These are phyloP conservation scores for Fusarium abutilonis DNA, from an alignment of 2,329 filamentous ascomycete genomes.

Conservation along the genomic window DNA sequence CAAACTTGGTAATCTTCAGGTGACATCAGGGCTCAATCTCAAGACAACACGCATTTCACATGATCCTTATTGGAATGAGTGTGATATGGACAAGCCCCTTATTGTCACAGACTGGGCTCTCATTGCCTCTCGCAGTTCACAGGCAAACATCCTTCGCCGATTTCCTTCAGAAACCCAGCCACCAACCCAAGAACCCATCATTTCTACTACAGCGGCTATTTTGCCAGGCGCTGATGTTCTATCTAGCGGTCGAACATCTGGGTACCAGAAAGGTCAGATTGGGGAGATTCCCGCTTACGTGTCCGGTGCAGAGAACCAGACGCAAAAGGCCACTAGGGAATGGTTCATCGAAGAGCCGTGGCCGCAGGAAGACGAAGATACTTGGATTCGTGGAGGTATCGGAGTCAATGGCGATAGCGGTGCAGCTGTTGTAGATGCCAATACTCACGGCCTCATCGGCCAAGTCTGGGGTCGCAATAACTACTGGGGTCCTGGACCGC, in stretches of 20 bases:
- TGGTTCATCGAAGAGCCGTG: constrained; percentile 58
- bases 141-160: constrained; percentile 55
- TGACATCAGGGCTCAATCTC: constrained; percentile 55
- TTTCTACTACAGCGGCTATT: constrained; percentile 48
- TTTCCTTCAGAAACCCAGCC: constrained; percentile 52
- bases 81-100: constrained; percentile 52
- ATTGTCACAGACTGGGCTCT: constrained; percentile 58
- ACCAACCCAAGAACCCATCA: constrained; percentile 46
- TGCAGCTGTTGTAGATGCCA: constrained; percentile 55
- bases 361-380: constrained; percentile 52
- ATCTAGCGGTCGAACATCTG: constrained; percentile 57
- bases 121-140: constrained; percentile 48
- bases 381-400: constrained; percentile 58
- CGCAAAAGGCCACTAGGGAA: constrained; percentile 55
- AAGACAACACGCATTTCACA: constrained; percentile 57
- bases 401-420: constrained; percentile 58
- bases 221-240: constrained; percentile 51
- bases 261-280: constrained; percentile 54
- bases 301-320: constrained; percentile 52
- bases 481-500: constrained; percentile 55
- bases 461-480: constrained; percentile 58
- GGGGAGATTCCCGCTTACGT: constrained; percentile 58
- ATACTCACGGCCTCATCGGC: constrained; percentile 52
- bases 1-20: constrained; percentile 50
- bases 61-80: constrained; percentile 58